A percentile compares a stretch with the other conserved stretches of the same genome.
Evolutionary conservation across 139 green algal genomes (phyloP).

Genomic region (Haematococcus sp.): DNA sequence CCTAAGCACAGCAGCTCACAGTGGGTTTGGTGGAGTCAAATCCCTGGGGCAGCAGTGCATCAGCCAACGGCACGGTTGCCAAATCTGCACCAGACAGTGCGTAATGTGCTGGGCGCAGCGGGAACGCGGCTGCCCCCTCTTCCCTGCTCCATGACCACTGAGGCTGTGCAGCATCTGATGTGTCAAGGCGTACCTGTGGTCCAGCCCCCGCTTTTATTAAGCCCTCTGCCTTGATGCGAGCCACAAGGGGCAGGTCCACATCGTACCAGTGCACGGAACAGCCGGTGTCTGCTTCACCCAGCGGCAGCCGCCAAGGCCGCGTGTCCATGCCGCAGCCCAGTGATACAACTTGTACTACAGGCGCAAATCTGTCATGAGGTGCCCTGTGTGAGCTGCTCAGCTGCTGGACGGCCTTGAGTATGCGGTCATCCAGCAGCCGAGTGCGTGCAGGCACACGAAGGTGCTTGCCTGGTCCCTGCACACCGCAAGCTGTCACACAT

Average conservation of each 20-base stretch:
- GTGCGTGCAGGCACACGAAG: conserved; percentile 42
- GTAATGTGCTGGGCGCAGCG: conserved; percentile 12
- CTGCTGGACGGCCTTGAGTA: conserved; percentile 12
- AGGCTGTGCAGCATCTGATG: too few species aligned
- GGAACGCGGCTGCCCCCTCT: background rate
- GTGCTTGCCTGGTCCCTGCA: conserved; percentile 34
- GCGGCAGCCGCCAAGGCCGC: conserved; percentile 38
- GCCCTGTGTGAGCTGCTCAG: background rate
- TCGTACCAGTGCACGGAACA: conserved; percentile 25
- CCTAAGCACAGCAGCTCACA: too few species aligned
- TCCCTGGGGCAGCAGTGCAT: conserved; percentile 14
- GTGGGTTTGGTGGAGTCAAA: conserved; percentile 1
- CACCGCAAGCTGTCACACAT: background rate
- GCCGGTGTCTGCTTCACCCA: background rate
- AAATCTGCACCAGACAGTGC: conserved; percentile 25
- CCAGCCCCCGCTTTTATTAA: background rate
- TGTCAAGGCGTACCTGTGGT: too few species aligned
- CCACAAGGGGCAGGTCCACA: conserved; percentile 29
- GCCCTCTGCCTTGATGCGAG: conserved; percentile 21
- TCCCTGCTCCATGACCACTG: too few species aligned
- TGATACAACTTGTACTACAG: conserved; percentile 33
- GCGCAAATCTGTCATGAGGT: background rate
- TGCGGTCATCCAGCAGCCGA: conserved; percentile 37
- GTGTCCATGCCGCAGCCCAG: conserved; percentile 51
- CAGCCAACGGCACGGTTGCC: conserved; percentile 16